phyloP scores from a whole-genome alignment of 257 asterid genomes.

The Cinchona pubescens region DNA sequence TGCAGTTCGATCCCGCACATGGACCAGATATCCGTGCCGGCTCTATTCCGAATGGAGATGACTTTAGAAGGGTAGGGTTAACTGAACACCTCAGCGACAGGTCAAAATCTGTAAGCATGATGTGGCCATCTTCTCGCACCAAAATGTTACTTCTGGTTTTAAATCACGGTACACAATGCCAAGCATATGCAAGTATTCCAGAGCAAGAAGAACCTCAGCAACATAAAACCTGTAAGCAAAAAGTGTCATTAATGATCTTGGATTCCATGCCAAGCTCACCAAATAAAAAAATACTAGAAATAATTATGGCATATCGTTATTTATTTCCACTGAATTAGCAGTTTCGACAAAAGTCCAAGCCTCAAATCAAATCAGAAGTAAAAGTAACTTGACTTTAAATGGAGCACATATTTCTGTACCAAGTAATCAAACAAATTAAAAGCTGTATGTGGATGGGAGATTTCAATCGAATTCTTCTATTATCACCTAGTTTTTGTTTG shows the following conservation, averaged over 20 bases:
- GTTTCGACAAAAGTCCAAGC: not conserved
- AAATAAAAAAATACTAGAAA: not conserved
- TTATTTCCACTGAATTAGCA: not conserved
- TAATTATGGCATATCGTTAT: not conserved
- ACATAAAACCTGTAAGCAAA: conserved; percentile 62
- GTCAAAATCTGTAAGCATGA: conserved; percentile 90
- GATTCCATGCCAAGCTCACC: not conserved
- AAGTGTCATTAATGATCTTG: not conserved
- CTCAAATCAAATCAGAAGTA: not conserved
- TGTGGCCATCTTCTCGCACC: conserved; percentile 91
- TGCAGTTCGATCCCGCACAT: conserved; percentile 83
- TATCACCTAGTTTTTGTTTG: not conserved
- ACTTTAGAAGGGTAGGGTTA: conserved; percentile 64
- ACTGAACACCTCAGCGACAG: conserved; percentile 86
- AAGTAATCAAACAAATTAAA: not conserved
- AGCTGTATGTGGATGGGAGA: not conserved
- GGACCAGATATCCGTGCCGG: conserved; percentile 85
- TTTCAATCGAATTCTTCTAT: not conserved
- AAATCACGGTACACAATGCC: conserved; percentile 90
- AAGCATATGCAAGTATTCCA: conserved; percentile 91
- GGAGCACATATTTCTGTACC: not conserved
- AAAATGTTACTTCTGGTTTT: conserved; percentile 84
- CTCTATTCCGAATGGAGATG: conserved; percentile 45
- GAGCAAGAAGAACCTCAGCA: conserved; percentile 92
- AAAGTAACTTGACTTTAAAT: not conserved